These are phyloP conservation scores for Rubroboletus satanas DNA, from an alignment of 768 basidiomycete genomes.

Conservation along the genomic window DNA sequence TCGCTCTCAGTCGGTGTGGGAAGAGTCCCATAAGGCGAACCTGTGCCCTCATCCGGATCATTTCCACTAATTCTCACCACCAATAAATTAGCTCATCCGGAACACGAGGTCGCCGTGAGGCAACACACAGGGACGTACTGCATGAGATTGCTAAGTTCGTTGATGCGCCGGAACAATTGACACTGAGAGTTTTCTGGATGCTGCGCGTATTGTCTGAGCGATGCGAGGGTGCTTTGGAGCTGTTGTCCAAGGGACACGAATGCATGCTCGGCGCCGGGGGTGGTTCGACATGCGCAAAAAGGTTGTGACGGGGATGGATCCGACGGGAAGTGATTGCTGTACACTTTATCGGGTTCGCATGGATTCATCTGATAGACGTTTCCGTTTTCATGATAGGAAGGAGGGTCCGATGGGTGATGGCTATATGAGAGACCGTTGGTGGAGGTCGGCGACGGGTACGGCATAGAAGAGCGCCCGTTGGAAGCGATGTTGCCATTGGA, in stretches of 20 bases:
- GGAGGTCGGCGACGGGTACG: conserved; percentile 34
- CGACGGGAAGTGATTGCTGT: conserved; percentile 31
- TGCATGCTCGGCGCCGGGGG: conserved; percentile 53
- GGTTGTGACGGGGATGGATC: conserved; percentile 34
- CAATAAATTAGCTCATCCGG: conserved; percentile 30
- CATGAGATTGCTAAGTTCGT: conserved; percentile 58
- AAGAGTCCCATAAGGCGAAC: conserved; percentile 50
- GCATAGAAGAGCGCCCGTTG: conserved; percentile 29
- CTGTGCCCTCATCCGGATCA: conserved; percentile 46
- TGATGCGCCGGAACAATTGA: conserved; percentile 52
- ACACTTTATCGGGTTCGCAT: conserved; percentile 34
- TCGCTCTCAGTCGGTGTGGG: conserved; percentile 64
- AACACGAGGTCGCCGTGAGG: conserved; percentile 35
- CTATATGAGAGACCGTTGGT: conserved; percentile 33
- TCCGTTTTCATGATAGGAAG: conserved; percentile 33
- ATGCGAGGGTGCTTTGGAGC: conserved; percentile 51
- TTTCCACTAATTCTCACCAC: conserved; percentile 43
- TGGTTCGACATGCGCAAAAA: conserved; percentile 62
- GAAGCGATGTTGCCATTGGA: conserved; percentile 28
- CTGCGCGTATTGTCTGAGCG: conserved; percentile 59
- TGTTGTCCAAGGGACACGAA: conserved; percentile 62
- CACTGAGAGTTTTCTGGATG: conserved; percentile 54
- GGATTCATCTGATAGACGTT: conserved; percentile 35
- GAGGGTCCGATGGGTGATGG: conserved; percentile 32
- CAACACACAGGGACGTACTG: conserved; percentile 48